Conservation (phyloP, 768 basidiomycete genomes). For the Arthromyces matolae region DNA sequence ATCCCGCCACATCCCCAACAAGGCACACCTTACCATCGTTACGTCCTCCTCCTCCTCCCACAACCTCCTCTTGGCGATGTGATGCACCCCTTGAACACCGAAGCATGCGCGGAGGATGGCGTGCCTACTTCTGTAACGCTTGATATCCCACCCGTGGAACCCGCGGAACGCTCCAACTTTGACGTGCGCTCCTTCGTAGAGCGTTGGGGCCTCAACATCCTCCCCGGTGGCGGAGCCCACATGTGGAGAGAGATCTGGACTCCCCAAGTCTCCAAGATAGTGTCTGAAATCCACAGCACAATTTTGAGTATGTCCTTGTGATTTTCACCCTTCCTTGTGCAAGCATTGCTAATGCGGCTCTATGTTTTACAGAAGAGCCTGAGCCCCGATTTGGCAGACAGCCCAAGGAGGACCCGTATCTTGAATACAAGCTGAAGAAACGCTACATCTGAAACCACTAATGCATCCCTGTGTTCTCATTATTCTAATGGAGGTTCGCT, state of each 20-base stretch:
- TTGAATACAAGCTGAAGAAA: conserved; percentile 44
- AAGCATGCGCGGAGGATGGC: conserved; percentile 27
- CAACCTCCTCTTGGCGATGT: conserved; percentile 46
- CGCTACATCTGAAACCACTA: conserved; percentile 38
- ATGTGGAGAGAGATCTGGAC: conserved; percentile 86
- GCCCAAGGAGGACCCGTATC: conserved; percentile 54
- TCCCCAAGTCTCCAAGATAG: no score
- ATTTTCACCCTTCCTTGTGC: conserved; percentile 5
- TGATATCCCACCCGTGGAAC: conserved; percentile 44
- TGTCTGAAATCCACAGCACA: conserved; percentile 59
- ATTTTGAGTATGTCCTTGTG: conserved; percentile 57
- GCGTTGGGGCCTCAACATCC: conserved; percentile 49
- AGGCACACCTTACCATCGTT: conserved; percentile 37
- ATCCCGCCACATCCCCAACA: conserved; percentile 90
- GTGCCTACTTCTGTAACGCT: conserved; percentile 34
- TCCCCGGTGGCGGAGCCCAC: conserved; percentile 66
- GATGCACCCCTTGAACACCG: conserved; percentile 32
- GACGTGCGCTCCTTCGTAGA: conserved; percentile 60
- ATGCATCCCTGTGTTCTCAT: not conserved
- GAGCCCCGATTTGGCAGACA: conserved; percentile 58
- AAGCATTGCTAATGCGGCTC: conserved; percentile 7
- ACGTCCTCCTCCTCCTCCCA: conserved; percentile 64
- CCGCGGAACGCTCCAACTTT: conserved; percentile 54
- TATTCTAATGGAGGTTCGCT: conserved; percentile 6
- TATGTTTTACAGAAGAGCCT: conserved; percentile 27